Base-by-base conservation (phyloP, 2,329 filamentous ascomycete genomes). In the Nigrograna mackinnonii region DNA sequence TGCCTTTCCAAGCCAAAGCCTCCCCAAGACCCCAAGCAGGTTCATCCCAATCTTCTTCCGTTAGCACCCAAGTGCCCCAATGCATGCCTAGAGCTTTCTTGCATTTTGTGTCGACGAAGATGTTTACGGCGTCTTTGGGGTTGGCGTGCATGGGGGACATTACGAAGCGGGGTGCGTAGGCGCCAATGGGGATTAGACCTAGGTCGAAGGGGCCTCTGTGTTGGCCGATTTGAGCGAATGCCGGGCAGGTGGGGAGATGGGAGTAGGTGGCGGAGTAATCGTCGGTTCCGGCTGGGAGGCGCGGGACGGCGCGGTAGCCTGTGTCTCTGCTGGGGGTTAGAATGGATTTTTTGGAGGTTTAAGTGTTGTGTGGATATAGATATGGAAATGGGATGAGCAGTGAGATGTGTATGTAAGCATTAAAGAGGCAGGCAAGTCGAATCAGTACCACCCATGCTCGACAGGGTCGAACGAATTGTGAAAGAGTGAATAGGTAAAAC, bases 141-240 rank as follows among this genome's bases (percentile, higher is more conserved):
- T 95, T 88, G 6, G 88, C 86, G 66, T 97, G 92, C 79, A 95
- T 85, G 16, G 83, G 74, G 35, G 85, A 90, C 76, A 94, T 91
- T 49, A 94, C 68, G 56, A 68, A 78, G 18, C 88, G 78, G 0
- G 87, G 88, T 45, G 82, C 76, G 68, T 96, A 96, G 2, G 91
- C 92, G 39, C 92, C 92, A 54, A 97, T 96, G 28, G 92, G 92
- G 51, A 97, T 94, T 41, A 96, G 72, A 0, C 92, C 92, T 5
- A 97, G 79, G 65, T 96, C 90, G 58, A 96, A 96, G 0, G 90
- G 89, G 0, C 92, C 91, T 22, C 89, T 79, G 39, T 86, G 78
- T 13, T 83, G 72, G 47, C 92, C 92, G 49, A 96, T 91, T 66
- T 95, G 79, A 49, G 82, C 80, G 72, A 96, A 96, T 37, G 91